Evolutionary conservation across 2,329 filamentous ascomycete genomes (phyloP).

Genomic region (Chrysosporium keratinophilum): DNA sequence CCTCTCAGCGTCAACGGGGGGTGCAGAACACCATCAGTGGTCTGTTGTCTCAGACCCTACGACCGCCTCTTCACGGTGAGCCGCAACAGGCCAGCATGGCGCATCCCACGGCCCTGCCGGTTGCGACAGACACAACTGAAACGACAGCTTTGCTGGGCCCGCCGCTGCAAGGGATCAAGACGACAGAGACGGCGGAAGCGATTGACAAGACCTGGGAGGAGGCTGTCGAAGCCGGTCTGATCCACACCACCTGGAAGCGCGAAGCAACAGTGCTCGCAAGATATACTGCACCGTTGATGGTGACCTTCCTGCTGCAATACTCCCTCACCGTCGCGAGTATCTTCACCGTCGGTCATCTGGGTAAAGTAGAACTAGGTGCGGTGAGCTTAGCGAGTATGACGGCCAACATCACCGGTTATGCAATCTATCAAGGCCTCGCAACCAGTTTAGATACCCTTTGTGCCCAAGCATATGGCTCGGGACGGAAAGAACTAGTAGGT

Average conservation of each 20-base stretch:
- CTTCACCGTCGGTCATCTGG: constrained; percentile 66
- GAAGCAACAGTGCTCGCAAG: constrained; percentile 70
- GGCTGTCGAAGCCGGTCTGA: constrained; percentile 67
- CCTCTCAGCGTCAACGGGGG: constrained; percentile 13
- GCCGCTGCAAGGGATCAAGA: constrained; percentile 41
- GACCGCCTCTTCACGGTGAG: neutral
- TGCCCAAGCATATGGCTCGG: constrained; percentile 86
- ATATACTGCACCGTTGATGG: neutral
- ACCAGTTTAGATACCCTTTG: constrained; percentile 89
- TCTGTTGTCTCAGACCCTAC: constrained; percentile 9
- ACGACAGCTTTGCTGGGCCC: constrained; percentile 40
- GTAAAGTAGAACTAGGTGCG: constrained; percentile 58
- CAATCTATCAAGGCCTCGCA: constrained; percentile 71
- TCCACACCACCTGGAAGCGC: constrained; percentile 83
- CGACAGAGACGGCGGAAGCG: constrained; percentile 36
- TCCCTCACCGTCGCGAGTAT: constrained; percentile 73
- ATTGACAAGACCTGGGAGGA: constrained; percentile 73
- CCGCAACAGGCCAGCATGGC: constrained; percentile 13
- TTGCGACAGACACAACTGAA: constrained; percentile 30
- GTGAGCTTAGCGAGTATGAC: constrained; percentile 66
- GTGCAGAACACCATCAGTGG: constrained; percentile 20
- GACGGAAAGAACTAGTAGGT: constrained; percentile 78
- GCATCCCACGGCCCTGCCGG: constrained; percentile 7
- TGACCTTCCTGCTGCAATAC: constrained; percentile 29
- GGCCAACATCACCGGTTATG: constrained; percentile 66